Conservation (phyloP, 140 eudicot species). For the Erigeron philadelphicus region DNA sequence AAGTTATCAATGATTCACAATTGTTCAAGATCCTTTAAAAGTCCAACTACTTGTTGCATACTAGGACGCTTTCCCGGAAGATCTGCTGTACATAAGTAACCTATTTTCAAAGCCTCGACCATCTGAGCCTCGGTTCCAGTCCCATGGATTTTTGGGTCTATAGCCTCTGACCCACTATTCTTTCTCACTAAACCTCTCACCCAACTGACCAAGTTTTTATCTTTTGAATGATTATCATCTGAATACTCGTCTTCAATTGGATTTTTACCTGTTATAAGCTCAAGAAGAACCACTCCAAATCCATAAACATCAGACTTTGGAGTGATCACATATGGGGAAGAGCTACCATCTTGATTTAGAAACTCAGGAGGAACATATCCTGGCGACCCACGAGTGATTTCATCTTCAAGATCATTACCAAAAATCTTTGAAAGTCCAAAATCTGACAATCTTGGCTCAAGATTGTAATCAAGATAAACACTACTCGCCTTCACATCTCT, state of each 20-base stretch:
- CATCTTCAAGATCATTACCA: conserved; percentile 66
- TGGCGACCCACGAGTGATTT: conserved; percentile 59
- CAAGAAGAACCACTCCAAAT: conserved; percentile 70
- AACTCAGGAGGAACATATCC: conserved; percentile 86
- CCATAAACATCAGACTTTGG: conserved; percentile 80
- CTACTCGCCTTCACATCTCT: conserved; percentile 81
- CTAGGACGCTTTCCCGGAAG: conserved; percentile 68
- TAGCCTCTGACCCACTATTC: conserved; percentile 38
- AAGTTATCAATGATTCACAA: conserved; percentile 23
- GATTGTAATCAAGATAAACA: conserved; percentile 60
- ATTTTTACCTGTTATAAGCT: conserved; percentile 66
- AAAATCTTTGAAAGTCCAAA: conserved; percentile 77
- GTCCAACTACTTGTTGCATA: conserved; percentile 88
- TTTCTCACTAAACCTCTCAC: conserved; percentile 59
- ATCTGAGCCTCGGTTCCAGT: conserved; percentile 54
- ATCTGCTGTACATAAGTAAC: conserved; percentile 82
- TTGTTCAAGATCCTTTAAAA: conserved; percentile 74
- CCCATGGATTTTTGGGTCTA: conserved; percentile 65
- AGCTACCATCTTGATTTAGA: conserved; percentile 38
- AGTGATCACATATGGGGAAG: conserved; percentile 44
- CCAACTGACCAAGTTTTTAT: conserved; percentile 61
- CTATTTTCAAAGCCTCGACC: conserved; percentile 78
- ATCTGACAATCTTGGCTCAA: conserved; percentile 80
- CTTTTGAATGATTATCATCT: conserved; percentile 42
- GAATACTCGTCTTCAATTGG: conserved; percentile 55